Conservation (phyloP, 2,329 filamentous ascomycete genomes). For the Cadophora gregata region DNA sequence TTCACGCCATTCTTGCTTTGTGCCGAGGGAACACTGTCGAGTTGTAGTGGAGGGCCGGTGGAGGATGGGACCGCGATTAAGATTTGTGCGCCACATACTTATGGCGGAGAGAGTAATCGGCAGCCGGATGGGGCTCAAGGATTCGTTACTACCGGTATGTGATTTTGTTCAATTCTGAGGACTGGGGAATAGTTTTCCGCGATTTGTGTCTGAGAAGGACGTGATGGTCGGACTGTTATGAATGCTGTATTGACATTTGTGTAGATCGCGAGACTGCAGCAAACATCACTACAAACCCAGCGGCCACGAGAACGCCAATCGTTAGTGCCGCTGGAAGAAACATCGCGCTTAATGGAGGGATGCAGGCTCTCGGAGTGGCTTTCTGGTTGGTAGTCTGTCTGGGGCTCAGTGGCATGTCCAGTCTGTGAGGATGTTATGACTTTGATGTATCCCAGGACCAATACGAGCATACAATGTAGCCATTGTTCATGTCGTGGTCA, state of each 20-base stretch:
- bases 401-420: neutral
- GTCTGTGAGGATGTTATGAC: neutral
- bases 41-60: slow-evolving; percentile 17
- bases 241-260: neutral
- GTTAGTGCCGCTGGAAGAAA: neutral
- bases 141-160: slow-evolving; percentile 6
- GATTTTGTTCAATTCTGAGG: neutral
- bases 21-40: slow-evolving; percentile 15
- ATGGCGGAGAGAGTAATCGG: slow-evolving; percentile 1
- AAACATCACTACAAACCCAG: slow-evolving; percentile 19
- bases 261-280: slow-evolving; percentile 15
- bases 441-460: too few relatives aligned
- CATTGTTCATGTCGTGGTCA: too few relatives aligned
- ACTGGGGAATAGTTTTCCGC: too few relatives aligned
- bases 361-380: neutral
- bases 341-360: neutral
- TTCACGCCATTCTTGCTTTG: slow-evolving; percentile 21
- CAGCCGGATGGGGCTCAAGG: slow-evolving; percentile 2
- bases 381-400: slow-evolving; percentile 8
- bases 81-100: slow-evolving; percentile 17
- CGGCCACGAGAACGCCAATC: slow-evolving; percentile 1
- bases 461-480: too few relatives aligned
- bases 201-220: neutral
- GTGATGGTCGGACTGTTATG: too few relatives aligned
- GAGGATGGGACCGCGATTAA: slow-evolving; percentile 22